Percentiles rank a stretch among this genome's conserved stretches.
These are phyloP conservation scores for Lachancea fermentati DNA, from an alignment of 805 yeast genomes.

Conservation along the genomic window DNA sequence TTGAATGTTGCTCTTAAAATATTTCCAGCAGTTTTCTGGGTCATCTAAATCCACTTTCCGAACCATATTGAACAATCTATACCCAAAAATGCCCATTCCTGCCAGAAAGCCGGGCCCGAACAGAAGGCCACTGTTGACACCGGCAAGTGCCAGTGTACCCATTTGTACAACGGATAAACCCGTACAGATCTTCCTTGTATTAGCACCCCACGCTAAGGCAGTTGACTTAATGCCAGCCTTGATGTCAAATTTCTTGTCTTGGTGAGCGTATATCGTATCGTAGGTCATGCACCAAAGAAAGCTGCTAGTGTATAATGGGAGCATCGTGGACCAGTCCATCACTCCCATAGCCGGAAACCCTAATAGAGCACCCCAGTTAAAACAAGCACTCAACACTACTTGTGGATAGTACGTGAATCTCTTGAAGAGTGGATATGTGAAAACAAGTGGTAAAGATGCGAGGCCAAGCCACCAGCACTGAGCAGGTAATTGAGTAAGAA, in stretches of 20 bases:
- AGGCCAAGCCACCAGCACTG: constrained; percentile 84
- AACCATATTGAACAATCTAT: constrained; percentile 64
- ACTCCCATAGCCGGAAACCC: constrained; percentile 97
- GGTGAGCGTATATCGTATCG: constrained; percentile 97
- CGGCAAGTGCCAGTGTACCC: constrained; percentile 58
- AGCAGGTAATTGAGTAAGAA: constrained; percentile 66
- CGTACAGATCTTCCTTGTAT: constrained; percentile 63
- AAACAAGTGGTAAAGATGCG: constrained; percentile 69
- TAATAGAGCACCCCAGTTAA: constrained; percentile 89
- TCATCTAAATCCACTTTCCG: constrained; percentile 68
- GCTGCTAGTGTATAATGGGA: constrained; percentile 69
- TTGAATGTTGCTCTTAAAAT: constrained; percentile 68
- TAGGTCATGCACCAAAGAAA: constrained; percentile 92
- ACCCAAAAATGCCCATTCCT: constrained; percentile 63
- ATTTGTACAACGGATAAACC: constrained; percentile 65
- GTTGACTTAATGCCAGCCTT: constrained; percentile 92
- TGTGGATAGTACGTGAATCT: constrained; percentile 96
- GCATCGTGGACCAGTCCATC: constrained; percentile 68
- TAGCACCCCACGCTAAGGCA: constrained; percentile 89
- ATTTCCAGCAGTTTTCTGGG: constrained; percentile 77
- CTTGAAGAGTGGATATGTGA: constrained; percentile 88
- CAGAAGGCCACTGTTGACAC: constrained; percentile 53
- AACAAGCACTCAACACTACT: constrained; percentile 69
- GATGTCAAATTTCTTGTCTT: constrained; percentile 84
- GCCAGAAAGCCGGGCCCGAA: constrained; percentile 81